phyloP scores from a whole-genome alignment of 805 yeast genomes.

The Wickerhamomyces subpelliculosus region DNA sequence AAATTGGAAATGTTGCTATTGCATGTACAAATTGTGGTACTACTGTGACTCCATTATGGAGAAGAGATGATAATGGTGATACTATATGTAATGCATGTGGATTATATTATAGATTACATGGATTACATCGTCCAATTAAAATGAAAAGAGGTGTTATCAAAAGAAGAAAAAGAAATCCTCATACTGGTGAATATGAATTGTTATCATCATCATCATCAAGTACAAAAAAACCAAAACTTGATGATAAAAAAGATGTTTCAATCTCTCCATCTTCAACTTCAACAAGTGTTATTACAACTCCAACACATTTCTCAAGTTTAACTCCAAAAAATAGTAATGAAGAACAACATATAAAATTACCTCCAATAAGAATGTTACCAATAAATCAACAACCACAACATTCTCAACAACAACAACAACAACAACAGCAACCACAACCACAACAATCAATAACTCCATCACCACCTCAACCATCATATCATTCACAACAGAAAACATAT shows the following conservation, averaged over 20 bases:
- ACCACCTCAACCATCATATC: not conserved
- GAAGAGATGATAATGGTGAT: conserved; percentile 74
- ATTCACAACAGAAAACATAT: too few species aligned
- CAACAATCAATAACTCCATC: conserved; percentile 1
- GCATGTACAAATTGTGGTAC: conserved; percentile 83
- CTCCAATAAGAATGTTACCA: conserved; percentile 20
- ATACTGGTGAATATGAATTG: not conserved
- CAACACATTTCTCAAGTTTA: conserved; percentile 1
- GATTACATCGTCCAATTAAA: conserved; percentile 67
- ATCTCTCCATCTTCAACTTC: conserved; percentile 1
- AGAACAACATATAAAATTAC: conserved; percentile 11
- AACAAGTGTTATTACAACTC: conserved; percentile 1
- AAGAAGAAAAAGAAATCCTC: conserved; percentile 50
- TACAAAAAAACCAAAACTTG: not conserved
- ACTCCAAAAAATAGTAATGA: not conserved
- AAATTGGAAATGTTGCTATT: conserved; percentile 45
- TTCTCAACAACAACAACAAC: conserved; percentile 1
- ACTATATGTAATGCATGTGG: conserved; percentile 90
- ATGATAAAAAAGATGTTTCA: not conserved
- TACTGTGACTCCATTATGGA: conserved; percentile 82
- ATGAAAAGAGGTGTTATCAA: conserved; percentile 70
- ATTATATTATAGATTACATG: conserved; percentile 67
- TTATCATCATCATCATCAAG: not conserved
- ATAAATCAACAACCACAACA: conserved; percentile 3
- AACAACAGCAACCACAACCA: conserved; percentile 1